Base-by-base conservation (phyloP, 352 stramenopile species). In the Phytophthora kernoviae region DNA sequence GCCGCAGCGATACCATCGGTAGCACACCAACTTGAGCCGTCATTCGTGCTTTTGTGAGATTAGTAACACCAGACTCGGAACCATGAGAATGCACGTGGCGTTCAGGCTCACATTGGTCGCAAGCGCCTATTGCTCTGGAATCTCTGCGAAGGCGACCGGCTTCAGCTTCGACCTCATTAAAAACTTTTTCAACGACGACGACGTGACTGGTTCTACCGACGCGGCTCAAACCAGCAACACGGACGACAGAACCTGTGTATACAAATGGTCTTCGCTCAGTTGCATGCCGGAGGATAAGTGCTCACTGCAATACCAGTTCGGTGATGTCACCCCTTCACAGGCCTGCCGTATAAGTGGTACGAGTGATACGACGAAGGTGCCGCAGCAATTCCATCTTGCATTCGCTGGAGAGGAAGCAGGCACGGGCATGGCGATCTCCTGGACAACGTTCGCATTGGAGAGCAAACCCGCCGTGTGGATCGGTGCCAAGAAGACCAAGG, bases 381-480 rank as follows among this genome's bases (percentile, higher is more conserved):
- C 75, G 15, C 75, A 79, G 48, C 77, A 86, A 20, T 48, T 83
- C 20, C 76, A 83, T 50, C 44, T 77, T 27, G 70, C 76, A 9
- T 86, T 70, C 41, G 73, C 73, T 11, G 76, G 76, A 6, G 40
- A 63, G n/a, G 42, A 50, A n/a, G 32, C 73, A 18, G 76, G 76
- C 9, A 65, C 64, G 22, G 73, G 47, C 6, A 81, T 82, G 58
- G 65, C 76, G 1, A 57, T 85, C 48, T 76, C 73, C 0, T 83
- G 73, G 76, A 64, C 68, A 8, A 83, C 73, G 8, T 73, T 60
- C 47, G 40, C 40, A 2, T 15, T 60, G 10, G 55, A 81, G 0
- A 49, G 49, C 6, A 56, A 75, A 20, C 62, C 64, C 12, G 52
- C 50, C 14, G 65, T 87, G 22, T 87, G 77, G 77, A 45, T 84